These are phyloP conservation scores for Kingdonia uniflora DNA, from an alignment of 164 flowering plant species.

Conservation along the genomic window DNA sequence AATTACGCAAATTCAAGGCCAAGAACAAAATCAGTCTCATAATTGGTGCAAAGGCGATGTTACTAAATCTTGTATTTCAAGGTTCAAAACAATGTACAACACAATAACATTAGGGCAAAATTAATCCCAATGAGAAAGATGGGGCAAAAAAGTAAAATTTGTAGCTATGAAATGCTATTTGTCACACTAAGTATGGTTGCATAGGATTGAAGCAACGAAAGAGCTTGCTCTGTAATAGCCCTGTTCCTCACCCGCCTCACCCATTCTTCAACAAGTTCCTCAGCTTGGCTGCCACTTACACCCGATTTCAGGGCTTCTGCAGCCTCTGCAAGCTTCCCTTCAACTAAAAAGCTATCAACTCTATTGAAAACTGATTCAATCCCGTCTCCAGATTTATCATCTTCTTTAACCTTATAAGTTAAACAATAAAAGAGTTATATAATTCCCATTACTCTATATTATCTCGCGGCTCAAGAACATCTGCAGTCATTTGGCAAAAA, in stretches of 20 bases:
- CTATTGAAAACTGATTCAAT: conserved; percentile 66
- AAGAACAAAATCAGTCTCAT: too few species aligned
- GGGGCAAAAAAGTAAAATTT: too few species aligned
- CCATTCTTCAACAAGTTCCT: conserved; percentile 61
- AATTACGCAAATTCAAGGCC: too few species aligned
- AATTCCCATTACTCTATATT: too few species aligned
- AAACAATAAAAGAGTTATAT: not conserved
- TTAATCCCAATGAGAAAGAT: too few species aligned
- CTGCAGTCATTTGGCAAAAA: too few species aligned
- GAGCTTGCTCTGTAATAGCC: conserved; percentile 88
- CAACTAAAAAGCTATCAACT: conserved; percentile 62
- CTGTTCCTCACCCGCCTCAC: conserved; percentile 61
- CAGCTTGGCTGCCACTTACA: conserved; percentile 65
- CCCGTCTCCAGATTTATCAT: conserved; percentile 58
- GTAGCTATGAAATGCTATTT: too few species aligned
- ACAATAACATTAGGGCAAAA: too few species aligned
- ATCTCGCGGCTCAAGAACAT: too few species aligned
- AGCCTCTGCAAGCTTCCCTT: conserved; percentile 85
- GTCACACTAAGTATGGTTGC: conserved; percentile 65
- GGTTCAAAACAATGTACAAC: too few species aligned
- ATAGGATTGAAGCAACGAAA: conserved; percentile 68
- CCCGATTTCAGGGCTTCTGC: conserved; percentile 83
- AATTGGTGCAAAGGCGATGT: too few species aligned
- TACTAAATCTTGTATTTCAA: too few species aligned
- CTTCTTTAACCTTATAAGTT: conserved; percentile 48